phyloP scores from a whole-genome alignment of 164 flowering plant genomes.

The Magnolia kwangsiensis region DNA sequence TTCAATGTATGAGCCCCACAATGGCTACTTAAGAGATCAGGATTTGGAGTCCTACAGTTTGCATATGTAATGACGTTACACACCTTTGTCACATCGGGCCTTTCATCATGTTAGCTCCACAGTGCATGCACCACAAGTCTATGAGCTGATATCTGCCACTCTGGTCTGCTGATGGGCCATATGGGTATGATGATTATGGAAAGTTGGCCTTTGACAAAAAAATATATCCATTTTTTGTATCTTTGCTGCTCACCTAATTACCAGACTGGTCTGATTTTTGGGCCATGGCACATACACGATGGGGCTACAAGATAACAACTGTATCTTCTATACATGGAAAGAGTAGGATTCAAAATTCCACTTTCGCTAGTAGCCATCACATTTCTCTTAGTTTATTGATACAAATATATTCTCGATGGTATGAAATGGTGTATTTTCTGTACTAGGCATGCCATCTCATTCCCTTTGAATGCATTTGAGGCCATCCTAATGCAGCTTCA shows the following conservation, averaged over 20 bases:
- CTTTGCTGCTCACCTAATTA: neutral
- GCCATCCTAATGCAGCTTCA: conserved; percentile 61
- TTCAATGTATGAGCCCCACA: neutral
- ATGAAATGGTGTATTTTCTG: neutral
- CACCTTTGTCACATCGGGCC: neutral
- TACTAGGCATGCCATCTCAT: conserved; percentile 60
- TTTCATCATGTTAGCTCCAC: neutral
- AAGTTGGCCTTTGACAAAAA: neutral
- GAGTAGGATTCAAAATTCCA: neutral
- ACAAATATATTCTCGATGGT: neutral
- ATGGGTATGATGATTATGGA: neutral
- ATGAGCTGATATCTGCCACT: neutral
- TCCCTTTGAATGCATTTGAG: conserved; percentile 66
- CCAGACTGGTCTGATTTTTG: neutral
- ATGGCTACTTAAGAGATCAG: neutral
- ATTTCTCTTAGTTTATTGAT: neutral
- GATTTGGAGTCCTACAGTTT: neutral
- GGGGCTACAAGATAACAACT: neutral
- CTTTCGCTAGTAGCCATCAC: neutral
- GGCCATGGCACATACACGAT: neutral
- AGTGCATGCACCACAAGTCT: neutral
- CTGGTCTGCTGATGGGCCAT: neutral
- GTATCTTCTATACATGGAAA: neutral
- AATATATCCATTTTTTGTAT: neutral
- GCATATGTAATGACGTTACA: neutral